Evolutionary conservation across 2,329 filamentous ascomycete genomes (phyloP).

Genomic region (Nigrospora sphaerica): DNA sequence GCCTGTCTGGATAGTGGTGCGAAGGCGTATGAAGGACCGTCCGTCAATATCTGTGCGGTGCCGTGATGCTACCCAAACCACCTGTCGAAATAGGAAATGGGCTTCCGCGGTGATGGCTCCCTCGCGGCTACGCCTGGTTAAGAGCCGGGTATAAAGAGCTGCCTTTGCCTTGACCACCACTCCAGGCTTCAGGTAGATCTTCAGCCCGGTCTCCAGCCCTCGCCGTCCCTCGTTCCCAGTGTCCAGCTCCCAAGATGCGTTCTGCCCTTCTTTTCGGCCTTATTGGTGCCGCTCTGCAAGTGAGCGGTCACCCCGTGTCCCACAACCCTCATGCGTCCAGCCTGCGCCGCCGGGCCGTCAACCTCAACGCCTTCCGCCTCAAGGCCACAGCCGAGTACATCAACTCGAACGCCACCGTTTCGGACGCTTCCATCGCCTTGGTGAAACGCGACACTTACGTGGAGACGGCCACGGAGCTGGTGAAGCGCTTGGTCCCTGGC

Average conservation of each 20-base stretch:
- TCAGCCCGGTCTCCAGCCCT: constrained; percentile 4
- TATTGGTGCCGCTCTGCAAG: constrained; percentile 21
- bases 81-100: too few species aligned
- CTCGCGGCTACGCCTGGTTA: too few species aligned
- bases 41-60: too few species aligned
- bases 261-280: constrained; percentile 23
- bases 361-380: constrained; percentile 24
- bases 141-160: too few species aligned
- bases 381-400: constrained; percentile 20
- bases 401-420: constrained; percentile 16
- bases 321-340: constrained; percentile 12
- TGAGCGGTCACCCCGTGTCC: constrained; percentile 17
- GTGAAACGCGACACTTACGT: constrained; percentile 29
- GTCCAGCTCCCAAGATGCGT: constrained; percentile 16
- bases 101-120: too few species aligned
- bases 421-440: constrained; percentile 14
- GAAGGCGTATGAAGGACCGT: too few species aligned
- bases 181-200: background rate
- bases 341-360: constrained; percentile 22
- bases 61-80: too few species aligned
- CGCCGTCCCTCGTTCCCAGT: constrained; percentile 10
- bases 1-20: too few species aligned
- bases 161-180: too few species aligned
- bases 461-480: constrained; percentile 34
- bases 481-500: constrained; percentile 28